phyloP scores from a whole-genome alignment of 2,329 filamentous ascomycete genomes.

The Chaetomium strumarium region DNA sequence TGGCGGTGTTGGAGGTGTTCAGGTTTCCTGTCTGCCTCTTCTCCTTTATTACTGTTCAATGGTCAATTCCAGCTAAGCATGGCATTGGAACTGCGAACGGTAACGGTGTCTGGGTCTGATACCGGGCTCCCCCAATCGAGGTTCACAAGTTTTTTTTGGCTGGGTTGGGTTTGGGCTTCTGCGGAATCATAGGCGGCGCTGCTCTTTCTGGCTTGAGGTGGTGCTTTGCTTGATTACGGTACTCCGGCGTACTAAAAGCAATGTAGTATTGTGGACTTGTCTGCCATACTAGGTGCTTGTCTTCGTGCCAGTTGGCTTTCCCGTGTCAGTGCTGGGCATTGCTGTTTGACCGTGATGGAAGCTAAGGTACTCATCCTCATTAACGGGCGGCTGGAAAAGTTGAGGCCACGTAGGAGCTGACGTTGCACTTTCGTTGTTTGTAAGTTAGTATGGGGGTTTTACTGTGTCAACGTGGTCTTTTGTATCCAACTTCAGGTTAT shows the following conservation, averaged over 20 bases:
- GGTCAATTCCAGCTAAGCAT: background rate
- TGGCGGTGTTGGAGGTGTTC: background rate
- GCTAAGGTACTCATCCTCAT: too few relatives aligned
- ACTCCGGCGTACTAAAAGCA: background rate
- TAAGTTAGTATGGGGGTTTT: too few relatives aligned
- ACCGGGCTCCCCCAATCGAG: background rate
- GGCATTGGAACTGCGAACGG: background rate
- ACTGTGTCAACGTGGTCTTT: too few relatives aligned
- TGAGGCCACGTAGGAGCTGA: too few relatives aligned
- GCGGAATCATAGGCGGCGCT: conserved; percentile 1
- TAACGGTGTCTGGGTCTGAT: background rate
- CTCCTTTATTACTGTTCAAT: background rate
- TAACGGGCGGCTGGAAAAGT: too few relatives aligned
- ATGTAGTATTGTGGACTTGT: background rate
- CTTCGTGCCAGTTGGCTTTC: background rate
- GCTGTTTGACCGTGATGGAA: too few relatives aligned
- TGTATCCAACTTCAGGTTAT: too few relatives aligned
- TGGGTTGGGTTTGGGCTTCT: background rate
- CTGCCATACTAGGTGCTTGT: background rate
- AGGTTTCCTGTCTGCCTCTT: background rate
- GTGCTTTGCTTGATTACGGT: background rate
- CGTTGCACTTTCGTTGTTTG: background rate
- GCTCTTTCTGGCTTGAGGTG: conserved; percentile 1
- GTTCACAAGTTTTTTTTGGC: background rate
- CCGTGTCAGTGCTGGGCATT: too few relatives aligned